Evolutionary conservation across 352 stramenopile genomes (phyloP).

Genomic region (Globisporangium middletonii): DNA sequence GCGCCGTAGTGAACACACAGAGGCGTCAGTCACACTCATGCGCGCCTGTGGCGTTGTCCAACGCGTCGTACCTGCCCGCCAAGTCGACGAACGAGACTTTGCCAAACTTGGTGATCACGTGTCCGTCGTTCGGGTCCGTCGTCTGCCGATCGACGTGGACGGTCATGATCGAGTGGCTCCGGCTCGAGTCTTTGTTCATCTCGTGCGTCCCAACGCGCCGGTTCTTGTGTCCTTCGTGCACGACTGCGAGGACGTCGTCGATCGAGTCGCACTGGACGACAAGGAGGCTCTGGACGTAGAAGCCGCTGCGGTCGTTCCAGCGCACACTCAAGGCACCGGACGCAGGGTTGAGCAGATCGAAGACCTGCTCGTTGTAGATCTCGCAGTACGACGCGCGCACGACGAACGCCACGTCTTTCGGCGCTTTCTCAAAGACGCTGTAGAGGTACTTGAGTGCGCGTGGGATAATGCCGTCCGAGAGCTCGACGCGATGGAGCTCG

Average conservation of each 20-base stretch:
- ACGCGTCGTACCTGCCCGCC: slow-evolving; percentile 30
- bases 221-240: slow-evolving; percentile 70
- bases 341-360: slow-evolving; percentile 65
- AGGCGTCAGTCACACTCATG: background rate
- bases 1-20: background rate
- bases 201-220: slow-evolving; percentile 54
- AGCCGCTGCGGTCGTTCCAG: slow-evolving; percentile 66
- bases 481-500: slow-evolving; percentile 14
- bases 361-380: slow-evolving; percentile 85
- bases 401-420: slow-evolving; percentile 47
- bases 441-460: slow-evolving; percentile 72
- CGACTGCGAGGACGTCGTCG: slow-evolving; percentile 68
- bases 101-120: slow-evolving; percentile 50
- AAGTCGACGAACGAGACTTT: slow-evolving; percentile 85
- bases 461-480: slow-evolving; percentile 69
- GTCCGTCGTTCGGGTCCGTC: slow-evolving; percentile 36
- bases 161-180: slow-evolving; percentile 73
- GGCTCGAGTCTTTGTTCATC: slow-evolving; percentile 81
- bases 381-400: slow-evolving; percentile 74
- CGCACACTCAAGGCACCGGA: slow-evolving; percentile 58
- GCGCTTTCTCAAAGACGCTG: slow-evolving; percentile 31
- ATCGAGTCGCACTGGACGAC: slow-evolving; percentile 70
- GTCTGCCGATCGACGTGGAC: slow-evolving; percentile 62
- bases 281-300: slow-evolving; percentile 76
- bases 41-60: background rate